Conservation (phyloP, 805 yeast species). For the Candida ascalaphidarum region DNA sequence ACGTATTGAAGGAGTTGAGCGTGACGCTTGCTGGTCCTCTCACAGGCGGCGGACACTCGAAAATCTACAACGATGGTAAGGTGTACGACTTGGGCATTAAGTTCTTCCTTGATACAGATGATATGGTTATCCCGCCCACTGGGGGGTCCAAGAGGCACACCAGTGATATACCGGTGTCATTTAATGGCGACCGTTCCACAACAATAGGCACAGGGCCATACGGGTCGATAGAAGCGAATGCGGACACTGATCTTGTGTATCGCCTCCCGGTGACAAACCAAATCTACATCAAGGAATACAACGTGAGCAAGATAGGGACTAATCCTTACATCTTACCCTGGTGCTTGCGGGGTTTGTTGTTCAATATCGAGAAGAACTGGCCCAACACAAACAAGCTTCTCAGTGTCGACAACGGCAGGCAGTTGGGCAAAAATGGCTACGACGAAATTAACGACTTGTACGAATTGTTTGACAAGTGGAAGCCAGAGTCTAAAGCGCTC, state of each 20-base stretch:
- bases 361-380: conserved; percentile 46
- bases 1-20: conserved; percentile 78
- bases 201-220: no score
- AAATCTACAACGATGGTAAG: conserved; percentile 72
- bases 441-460: conserved; percentile 54
- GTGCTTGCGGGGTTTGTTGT: conserved; percentile 17
- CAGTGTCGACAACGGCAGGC: conserved; percentile 22
- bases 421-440: conserved; percentile 25
- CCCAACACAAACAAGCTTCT: conserved; percentile 33
- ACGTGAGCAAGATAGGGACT: conserved; percentile 55
- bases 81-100: conserved; percentile 78
- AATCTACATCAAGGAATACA: conserved; percentile 38
- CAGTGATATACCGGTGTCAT: not conserved
- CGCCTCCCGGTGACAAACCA: conserved; percentile 24
- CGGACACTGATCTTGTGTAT: conserved; percentile 2
- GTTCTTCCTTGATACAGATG: conserved; percentile 68
- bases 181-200: no score
- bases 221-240: not conserved
- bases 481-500: conserved; percentile 72
- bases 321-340: conserved; percentile 12
- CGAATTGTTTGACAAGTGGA: conserved; percentile 75
- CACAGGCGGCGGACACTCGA: conserved; percentile 94
- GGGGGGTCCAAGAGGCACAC: not conserved
- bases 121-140: conserved; percentile 33
- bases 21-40: conserved; percentile 61